Conservation (phyloP, 192 early-diverging fungal genomes). For the Coemansia sp. region DNA sequence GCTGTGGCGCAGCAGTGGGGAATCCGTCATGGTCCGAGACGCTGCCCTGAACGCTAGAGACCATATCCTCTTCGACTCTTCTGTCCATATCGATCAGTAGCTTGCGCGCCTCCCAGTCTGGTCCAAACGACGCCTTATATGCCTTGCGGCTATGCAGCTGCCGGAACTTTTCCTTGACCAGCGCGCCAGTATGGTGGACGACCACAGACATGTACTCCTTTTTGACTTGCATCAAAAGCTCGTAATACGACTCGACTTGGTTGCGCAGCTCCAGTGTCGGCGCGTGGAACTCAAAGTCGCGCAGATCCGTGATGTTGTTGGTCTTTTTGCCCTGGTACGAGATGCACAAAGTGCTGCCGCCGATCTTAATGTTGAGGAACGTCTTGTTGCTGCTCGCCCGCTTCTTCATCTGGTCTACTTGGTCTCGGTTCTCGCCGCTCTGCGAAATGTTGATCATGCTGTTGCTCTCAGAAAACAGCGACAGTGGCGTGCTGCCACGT, state of each 20-base stretch:
- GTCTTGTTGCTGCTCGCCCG: constrained; percentile 83
- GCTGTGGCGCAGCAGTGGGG: background rate
- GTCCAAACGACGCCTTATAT: constrained; percentile 50
- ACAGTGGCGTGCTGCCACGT: constrained; percentile 23
- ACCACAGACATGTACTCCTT: constrained; percentile 56
- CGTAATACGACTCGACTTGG: constrained; percentile 57
- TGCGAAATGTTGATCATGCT: constrained; percentile 40
- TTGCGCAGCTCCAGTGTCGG: constrained; percentile 54
- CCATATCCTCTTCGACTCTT: constrained; percentile 41
- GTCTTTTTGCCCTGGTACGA: constrained; percentile 77
- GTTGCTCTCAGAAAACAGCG: constrained; percentile 34
- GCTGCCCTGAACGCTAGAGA: constrained; percentile 14
- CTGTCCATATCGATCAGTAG: constrained; percentile 54
- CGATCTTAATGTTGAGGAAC: constrained; percentile 91
- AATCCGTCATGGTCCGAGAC: background rate
- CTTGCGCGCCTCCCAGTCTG: constrained; percentile 49
- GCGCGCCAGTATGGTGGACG: constrained; percentile 55
- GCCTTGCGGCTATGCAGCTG: constrained; percentile 58
- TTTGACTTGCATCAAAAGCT: constrained; percentile 58
- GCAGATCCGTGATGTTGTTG: constrained; percentile 53
- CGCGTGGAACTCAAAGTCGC: constrained; percentile 58
- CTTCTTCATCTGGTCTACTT: constrained; percentile 82
- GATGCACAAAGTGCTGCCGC: constrained; percentile 77
- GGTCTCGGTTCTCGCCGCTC: constrained; percentile 41
- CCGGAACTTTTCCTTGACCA: constrained; percentile 57